Conservation (phyloP, 1,284 basidiomycete genomes). For the Schizopora paradoxa region DNA sequence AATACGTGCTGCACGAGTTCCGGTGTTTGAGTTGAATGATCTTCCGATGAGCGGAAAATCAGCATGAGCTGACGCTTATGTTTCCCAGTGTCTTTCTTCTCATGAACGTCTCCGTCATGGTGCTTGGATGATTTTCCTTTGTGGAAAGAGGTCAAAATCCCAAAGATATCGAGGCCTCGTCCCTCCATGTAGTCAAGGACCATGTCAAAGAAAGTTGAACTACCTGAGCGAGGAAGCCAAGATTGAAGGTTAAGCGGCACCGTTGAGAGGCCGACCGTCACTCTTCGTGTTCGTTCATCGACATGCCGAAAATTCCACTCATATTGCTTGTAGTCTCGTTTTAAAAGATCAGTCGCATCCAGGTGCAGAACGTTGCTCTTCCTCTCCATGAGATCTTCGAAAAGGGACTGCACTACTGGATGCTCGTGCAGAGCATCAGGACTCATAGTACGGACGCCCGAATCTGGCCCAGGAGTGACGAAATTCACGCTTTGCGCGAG, state of each 20-base stretch:
- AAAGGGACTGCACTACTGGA: conserved; percentile 43
- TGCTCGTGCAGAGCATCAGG: conserved; percentile 25
- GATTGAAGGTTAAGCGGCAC: conserved; percentile 65
- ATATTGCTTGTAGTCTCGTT: conserved; percentile 93
- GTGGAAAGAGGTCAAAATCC: conserved; percentile 70
- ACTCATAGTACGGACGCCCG: too few relatives aligned
- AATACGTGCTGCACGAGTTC: too few relatives aligned
- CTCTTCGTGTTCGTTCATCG: conserved; percentile 28
- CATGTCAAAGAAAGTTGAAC: conserved; percentile 38
- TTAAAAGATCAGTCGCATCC: conserved; percentile 69
- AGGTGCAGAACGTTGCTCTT: conserved; percentile 73
- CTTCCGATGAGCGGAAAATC: too few relatives aligned
- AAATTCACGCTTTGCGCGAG: conserved; percentile 20
- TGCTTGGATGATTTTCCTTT: too few relatives aligned
- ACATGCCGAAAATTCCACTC: conserved; percentile 39
- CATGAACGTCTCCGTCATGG: too few relatives aligned
- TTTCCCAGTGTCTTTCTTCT: conserved; percentile 50
- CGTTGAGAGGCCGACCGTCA: conserved; percentile 67
- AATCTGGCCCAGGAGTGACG: conserved; percentile 5
- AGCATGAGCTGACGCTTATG: conserved; percentile 42
- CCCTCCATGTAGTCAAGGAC: conserved; percentile 62
- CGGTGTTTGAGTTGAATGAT: too few relatives aligned
- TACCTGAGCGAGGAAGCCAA: conserved; percentile 39
- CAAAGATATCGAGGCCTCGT: conserved; percentile 59
- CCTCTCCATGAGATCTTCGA: conserved; percentile 45